A percentile compares a stretch with the other conserved stretches of the same genome.
Evolutionary conservation across 371 early-diverging fungal genomes (phyloP).

Genomic region (Umbelopsis sp.): DNA sequence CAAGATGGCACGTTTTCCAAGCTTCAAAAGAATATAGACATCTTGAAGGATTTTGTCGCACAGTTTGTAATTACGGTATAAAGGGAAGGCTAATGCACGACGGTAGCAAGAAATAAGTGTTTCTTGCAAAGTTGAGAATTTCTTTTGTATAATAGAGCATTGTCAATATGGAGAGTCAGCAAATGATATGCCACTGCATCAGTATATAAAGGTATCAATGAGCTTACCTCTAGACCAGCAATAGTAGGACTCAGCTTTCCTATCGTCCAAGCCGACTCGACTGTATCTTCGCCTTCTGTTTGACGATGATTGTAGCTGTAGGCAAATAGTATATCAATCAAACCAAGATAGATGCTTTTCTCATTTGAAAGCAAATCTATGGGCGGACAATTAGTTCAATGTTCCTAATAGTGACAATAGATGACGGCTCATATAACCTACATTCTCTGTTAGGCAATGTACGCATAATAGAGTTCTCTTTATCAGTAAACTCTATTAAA

Average conservation of each 20-base stretch:
- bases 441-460: conserved; percentile 81
- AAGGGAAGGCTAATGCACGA: conserved; percentile 83
- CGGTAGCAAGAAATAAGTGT: conserved; percentile 68
- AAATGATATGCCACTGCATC: no score
- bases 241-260: conserved; percentile 83
- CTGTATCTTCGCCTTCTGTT: conserved; percentile 84
- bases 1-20: conserved; percentile 83
- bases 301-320: conserved; percentile 88
- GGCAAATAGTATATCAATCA: conserved; percentile 91
- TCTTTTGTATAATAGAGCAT: conserved; percentile 29
- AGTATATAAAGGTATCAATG: not conserved
- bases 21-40: conserved; percentile 77
- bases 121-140: conserved; percentile 70
- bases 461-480: conserved; percentile 76
- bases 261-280: conserved; percentile 92
- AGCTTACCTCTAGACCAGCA: conserved; percentile 75
- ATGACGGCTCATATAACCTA: conserved; percentile 31
- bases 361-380: conserved; percentile 65
- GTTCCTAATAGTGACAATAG: not conserved
- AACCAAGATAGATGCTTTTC: conserved; percentile 76
- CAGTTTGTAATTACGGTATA: conserved; percentile 80
- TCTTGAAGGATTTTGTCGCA: conserved; percentile 76
- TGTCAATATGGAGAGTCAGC: not conserved
- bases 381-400: not conserved
- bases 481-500: conserved; percentile 62